Conservation (phyloP, 306 rosid species). For the Pueraria montana region DNA sequence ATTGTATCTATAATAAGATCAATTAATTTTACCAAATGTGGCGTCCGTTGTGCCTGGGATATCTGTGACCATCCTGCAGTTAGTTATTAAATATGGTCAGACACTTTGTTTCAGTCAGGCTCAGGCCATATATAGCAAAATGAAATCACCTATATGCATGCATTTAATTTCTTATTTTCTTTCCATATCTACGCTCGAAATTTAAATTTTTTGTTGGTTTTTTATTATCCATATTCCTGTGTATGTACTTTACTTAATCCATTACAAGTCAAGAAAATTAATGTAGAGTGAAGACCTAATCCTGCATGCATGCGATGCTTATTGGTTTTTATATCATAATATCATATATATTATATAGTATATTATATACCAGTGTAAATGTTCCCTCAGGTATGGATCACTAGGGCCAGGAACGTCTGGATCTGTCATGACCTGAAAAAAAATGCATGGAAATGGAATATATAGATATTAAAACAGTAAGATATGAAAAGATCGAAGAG, state of each 20-base stretch:
- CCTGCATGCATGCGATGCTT: not conserved
- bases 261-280: not conserved
- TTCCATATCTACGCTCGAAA: not conserved
- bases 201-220: not conserved
- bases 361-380: slow-evolving; percentile 77
- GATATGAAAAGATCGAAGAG: not conserved
- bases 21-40: slow-evolving; percentile 68
- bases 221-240: not conserved
- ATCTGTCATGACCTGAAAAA: slow-evolving; percentile 80
- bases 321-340: not conserved
- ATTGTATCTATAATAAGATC: not conserved
- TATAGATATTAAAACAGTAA: not conserved
- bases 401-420: slow-evolving; percentile 99
- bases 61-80: slow-evolving; percentile 84
- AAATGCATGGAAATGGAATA: not conserved
- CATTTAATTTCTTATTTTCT: not conserved
- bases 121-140: not conserved
- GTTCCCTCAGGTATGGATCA: slow-evolving; percentile 93
- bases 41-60: slow-evolving; percentile 95
- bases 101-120: not conserved
- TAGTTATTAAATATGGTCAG: slow-evolving; percentile 36
- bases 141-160: not conserved
- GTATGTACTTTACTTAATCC: not conserved
- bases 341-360: not conserved
- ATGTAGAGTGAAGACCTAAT: not conserved